These are phyloP conservation scores for Hypoxylon perforatum DNA, from an alignment of 495 filamentous ascomycete species.

Conservation along the genomic window DNA sequence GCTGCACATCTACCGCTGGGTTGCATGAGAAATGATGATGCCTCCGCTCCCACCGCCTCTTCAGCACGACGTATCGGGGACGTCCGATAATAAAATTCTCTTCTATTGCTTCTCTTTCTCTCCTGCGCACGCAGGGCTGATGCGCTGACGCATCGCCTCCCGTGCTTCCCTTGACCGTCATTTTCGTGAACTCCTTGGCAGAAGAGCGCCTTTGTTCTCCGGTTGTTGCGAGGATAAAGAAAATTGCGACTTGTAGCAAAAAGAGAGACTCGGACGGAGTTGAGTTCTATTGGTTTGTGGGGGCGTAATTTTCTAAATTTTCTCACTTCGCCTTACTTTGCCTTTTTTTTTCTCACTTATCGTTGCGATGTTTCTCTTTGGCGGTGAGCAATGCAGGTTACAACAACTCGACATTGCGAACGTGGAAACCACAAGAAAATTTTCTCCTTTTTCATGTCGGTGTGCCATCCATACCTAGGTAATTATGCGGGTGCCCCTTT, in stretches of 20 bases:
- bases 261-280: neutral
- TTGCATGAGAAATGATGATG: constrained; percentile 35
- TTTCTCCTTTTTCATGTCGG: constrained; percentile 12
- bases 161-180: constrained; percentile 37
- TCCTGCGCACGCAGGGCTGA: constrained; percentile 45
- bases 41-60: constrained; percentile 38
- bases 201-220: neutral
- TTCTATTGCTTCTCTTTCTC: constrained; percentile 13
- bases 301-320: constrained; percentile 17
- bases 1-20: constrained; percentile 38
- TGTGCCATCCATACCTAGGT: constrained; percentile 29
- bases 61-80: constrained; percentile 40
- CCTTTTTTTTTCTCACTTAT: constrained; percentile 11
- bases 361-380: constrained; percentile 4
- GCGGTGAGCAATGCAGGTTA: constrained; percentile 30
- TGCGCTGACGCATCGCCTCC: constrained; percentile 32
- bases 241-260: constrained; percentile 10
- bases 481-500: constrained; percentile 30
- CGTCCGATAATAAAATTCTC: constrained; percentile 35
- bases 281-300: constrained; percentile 17
- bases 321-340: constrained; percentile 1
- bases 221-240: constrained; percentile 16
- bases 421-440: constrained; percentile 1
- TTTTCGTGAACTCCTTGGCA: constrained; percentile 29
- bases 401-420: neutral